phyloP scores from a whole-genome alignment of 2,329 filamentous ascomycete genomes.

The Eutypella sp. region DNA sequence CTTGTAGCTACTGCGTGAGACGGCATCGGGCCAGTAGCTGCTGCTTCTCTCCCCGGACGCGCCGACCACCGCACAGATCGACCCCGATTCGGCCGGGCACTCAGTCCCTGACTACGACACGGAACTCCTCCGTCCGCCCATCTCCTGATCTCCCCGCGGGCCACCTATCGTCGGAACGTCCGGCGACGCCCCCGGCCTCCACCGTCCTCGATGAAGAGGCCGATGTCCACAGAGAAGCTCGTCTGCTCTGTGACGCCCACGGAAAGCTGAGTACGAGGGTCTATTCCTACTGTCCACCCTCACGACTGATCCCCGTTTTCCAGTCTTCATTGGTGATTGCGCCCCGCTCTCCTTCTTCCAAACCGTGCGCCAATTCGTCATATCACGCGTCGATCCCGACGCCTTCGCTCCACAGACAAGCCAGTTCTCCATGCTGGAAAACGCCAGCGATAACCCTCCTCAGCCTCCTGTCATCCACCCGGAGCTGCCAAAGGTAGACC shows the following conservation, averaged over 20 bases:
- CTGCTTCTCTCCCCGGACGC: conserved; percentile 42
- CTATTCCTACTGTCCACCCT: background rate
- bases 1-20: conserved; percentile 45
- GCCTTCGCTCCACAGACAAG: conserved; percentile 48
- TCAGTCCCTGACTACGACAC: conserved; percentile 3
- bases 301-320: background rate
- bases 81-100: too few relatives aligned
- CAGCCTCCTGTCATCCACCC: conserved; percentile 7
- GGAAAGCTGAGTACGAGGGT: conserved; percentile 44
- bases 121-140: conserved; percentile 1
- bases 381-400: conserved; percentile 40
- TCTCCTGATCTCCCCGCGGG: too few relatives aligned
- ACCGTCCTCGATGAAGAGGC: conserved; percentile 52
- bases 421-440: conserved; percentile 46
- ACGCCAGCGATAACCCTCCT: conserved; percentile 28
- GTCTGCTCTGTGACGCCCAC: conserved; percentile 46
- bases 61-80: conserved; percentile 27
- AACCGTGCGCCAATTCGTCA: conserved; percentile 48
- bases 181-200: too few relatives aligned
- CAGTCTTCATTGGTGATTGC: conserved; percentile 51
- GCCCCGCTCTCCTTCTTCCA: conserved; percentile 53
- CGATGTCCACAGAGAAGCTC: conserved; percentile 49
- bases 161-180: conserved; percentile 3
- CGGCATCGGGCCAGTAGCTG: conserved; percentile 39
- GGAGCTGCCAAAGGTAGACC: conserved; percentile 18